A percentile compares a stretch with the other conserved stretches of the same genome.
Conservation (phyloP, 805 yeast species). For the Yamadazyma sp. region DNA sequence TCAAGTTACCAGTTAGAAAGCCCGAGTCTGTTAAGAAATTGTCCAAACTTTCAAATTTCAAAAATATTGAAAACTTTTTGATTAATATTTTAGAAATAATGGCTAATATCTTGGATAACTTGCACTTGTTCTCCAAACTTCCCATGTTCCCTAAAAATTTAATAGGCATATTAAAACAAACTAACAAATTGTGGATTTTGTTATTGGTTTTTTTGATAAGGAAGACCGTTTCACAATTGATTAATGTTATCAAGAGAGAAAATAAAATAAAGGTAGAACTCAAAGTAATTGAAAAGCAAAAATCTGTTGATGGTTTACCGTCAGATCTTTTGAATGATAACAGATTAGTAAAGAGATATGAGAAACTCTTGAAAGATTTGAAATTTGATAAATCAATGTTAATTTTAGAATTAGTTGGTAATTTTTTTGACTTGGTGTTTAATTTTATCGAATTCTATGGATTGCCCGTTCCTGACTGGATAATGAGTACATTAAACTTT, state of each 20-base stretch:
- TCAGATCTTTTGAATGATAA: constrained; percentile 19
- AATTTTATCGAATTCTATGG: constrained; percentile 38
- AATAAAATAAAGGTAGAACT: constrained; percentile 36
- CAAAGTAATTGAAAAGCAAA: constrained; percentile 23
- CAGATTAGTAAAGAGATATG: constrained; percentile 30
- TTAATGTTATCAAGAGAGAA: constrained; percentile 38
- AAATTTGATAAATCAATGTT: constrained; percentile 42
- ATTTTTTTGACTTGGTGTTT: constrained; percentile 38
- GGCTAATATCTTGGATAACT: constrained; percentile 39
- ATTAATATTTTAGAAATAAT: constrained; percentile 31
- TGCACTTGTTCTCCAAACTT: constrained; percentile 38
- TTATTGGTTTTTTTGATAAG: constrained; percentile 39
- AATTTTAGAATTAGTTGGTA: constrained; percentile 38
- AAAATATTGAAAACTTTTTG: constrained; percentile 25
- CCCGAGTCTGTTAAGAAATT: constrained; percentile 4
- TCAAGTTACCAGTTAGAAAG: constrained; percentile 17
- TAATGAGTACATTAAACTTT: constrained; percentile 37
- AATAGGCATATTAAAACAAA: constrained; percentile 31
- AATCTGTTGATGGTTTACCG: constrained; percentile 18
- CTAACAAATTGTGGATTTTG: constrained; percentile 43
- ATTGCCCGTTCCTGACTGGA: constrained; percentile 38
- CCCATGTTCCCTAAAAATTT: constrained; percentile 42
- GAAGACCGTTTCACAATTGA: constrained; percentile 39
- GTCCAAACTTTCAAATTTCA: constrained; percentile 23
- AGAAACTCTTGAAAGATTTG: constrained; percentile 39